Evolutionary conservation across 2,329 filamentous ascomycete species (phyloP).

Genomic region (Arthrobotrys conoides): DNA sequence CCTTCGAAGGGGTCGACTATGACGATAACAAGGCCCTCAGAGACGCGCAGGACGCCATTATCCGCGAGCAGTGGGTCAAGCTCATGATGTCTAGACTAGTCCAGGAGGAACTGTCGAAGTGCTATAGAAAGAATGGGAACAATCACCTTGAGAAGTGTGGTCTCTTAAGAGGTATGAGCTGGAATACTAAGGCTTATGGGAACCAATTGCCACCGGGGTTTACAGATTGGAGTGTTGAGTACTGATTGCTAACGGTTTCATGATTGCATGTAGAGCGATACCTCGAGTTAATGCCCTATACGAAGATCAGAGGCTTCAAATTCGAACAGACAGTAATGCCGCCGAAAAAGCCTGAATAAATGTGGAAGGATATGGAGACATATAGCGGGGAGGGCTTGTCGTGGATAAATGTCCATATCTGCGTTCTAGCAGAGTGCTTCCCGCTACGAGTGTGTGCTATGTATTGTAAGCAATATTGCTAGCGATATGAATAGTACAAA

Average conservation of each 20-base stretch:
- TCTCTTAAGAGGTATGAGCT: conserved; percentile 79
- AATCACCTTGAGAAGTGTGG: conserved; percentile 93
- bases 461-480: conserved; percentile 18
- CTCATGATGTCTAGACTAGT: conserved; percentile 90
- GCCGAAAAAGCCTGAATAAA: conserved; percentile 33
- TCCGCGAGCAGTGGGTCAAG: conserved; percentile 89
- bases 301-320: conserved; percentile 83
- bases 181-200: not conserved
- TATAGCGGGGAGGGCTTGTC: not conserved
- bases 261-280: conserved; percentile 76
- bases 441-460: not conserved
- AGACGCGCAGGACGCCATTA: conserved; percentile 83
- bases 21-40: conserved; percentile 85
- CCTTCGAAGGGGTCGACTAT: conserved; percentile 89
- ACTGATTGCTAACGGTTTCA: conserved; percentile 25
- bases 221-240: not conserved
- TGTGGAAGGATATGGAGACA: conserved; percentile 2
- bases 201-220: not conserved
- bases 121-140: conserved; percentile 85
- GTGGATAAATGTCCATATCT: conserved; percentile 10
- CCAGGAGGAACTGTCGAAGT: conserved; percentile 85
- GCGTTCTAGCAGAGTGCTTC: not conserved
- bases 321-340: conserved; percentile 70
- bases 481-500: conserved; percentile 15
- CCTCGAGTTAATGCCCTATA: conserved; percentile 80